These are phyloP conservation scores for Harrya chromipes DNA, from an alignment of 768 basidiomycete genomes.

Conservation along the genomic window DNA sequence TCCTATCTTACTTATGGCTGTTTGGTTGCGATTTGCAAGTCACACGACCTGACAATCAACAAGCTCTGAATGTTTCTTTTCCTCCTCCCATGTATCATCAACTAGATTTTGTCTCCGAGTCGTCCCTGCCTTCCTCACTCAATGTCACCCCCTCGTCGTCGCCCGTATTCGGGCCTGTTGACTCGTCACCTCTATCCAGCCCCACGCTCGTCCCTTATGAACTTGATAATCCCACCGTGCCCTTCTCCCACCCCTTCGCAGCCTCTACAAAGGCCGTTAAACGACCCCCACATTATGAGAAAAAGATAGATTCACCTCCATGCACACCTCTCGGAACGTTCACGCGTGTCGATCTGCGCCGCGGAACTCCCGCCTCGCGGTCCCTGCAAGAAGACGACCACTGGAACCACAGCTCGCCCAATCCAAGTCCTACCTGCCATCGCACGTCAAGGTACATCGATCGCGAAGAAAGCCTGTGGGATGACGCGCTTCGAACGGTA, in stretches of 20 bases:
- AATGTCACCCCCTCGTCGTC: conserved; percentile 52
- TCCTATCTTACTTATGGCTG: too few species aligned
- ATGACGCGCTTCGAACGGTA: conserved; percentile 40
- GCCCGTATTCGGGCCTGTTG: conserved; percentile 36
- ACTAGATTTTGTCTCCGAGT: neutral
- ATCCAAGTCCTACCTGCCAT: conserved; percentile 8
- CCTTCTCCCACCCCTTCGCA: conserved; percentile 49
- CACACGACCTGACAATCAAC: neutral
- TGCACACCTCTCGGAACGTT: conserved; percentile 22
- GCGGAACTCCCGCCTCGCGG: conserved; percentile 9
- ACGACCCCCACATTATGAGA: conserved; percentile 45
- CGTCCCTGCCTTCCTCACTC: conserved; percentile 12
- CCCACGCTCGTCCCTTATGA: conserved; percentile 26
- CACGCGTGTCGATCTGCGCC: conserved; percentile 13
- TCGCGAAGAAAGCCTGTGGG: conserved; percentile 44
- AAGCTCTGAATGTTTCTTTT: neutral
- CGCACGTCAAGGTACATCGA: conserved; percentile 22
- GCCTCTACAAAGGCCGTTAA: conserved; percentile 51
- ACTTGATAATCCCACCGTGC: conserved; percentile 18
- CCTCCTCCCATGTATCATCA: conserved; percentile 10
- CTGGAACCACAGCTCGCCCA: conserved; percentile 6
- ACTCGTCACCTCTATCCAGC: conserved; percentile 38
- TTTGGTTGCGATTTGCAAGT: too few species aligned
- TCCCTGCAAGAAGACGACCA: conserved; percentile 28
- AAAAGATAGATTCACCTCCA: conserved; percentile 24